Percentiles rank a stretch among this genome's conserved stretches.
Evolutionary conservation across 371 early-diverging fungal species (phyloP).

Genomic region (Nematocida minor): DNA sequence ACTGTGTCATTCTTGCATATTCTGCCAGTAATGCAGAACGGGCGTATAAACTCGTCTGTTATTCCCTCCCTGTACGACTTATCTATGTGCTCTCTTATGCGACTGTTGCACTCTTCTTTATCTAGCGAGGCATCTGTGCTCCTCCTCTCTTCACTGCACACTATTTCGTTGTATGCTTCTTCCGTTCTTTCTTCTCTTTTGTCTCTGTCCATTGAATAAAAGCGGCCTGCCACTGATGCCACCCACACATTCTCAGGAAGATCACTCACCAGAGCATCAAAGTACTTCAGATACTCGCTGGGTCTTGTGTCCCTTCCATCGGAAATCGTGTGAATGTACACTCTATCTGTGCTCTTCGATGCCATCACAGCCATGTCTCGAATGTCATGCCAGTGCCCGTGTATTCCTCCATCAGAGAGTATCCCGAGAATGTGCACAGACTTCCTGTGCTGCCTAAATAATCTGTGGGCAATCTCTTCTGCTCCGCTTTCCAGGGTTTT

Average conservation of each 20-base stretch:
- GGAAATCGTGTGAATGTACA: conserved; percentile 88
- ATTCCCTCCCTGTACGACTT: conserved; percentile 9
- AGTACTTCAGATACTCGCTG: conserved; percentile 67
- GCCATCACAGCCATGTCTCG: conserved; percentile 74
- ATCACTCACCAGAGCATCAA: not conserved
- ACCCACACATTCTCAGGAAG: conserved; percentile 71
- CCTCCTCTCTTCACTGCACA: conserved; percentile 75
- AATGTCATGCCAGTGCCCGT: conserved; percentile 88
- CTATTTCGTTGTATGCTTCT: conserved; percentile 68
- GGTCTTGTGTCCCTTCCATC: conserved; percentile 98
- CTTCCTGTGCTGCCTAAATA: conserved; percentile 65
- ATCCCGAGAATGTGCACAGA: conserved; percentile 83
- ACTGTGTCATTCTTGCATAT: conserved; percentile 72
- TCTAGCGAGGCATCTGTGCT: conserved; percentile 67
- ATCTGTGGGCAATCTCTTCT: conserved; percentile 55
- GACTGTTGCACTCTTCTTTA: not conserved
- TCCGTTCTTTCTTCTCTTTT: conserved; percentile 93
- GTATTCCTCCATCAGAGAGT: conserved; percentile 92
- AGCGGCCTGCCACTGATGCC: conserved; percentile 86
- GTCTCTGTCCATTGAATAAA: conserved; percentile 99
- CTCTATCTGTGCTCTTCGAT: conserved; percentile 74
- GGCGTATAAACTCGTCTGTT: conserved; percentile 62
- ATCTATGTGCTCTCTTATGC: conserved; percentile 14
- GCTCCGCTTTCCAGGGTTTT: conserved; percentile 71
- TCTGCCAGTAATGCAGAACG: conserved; percentile 63